Base-by-base conservation (phyloP, 208 protist genomes). In the Crithidia sp. region DNA sequence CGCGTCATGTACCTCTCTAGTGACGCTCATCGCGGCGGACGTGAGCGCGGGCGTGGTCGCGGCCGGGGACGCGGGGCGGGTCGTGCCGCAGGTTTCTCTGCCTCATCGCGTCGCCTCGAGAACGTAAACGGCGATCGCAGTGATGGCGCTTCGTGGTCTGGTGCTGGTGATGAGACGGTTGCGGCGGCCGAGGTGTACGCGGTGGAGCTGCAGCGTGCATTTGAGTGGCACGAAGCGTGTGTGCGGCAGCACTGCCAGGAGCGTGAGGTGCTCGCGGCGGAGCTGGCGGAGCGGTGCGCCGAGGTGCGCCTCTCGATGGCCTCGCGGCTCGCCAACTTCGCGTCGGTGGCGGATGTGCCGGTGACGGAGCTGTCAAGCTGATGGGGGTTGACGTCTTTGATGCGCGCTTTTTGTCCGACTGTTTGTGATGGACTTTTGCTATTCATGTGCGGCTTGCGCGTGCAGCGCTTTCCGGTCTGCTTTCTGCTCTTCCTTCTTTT, bases 281-380 rank as follows among this genome's bases (percentile, higher is more conserved):
- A 86, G 70, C 66, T 83, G 40, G 56, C 57, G 56, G 73, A 78
- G 52, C 68, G 76, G 5, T 76, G 82, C 41, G 59, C 65, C 7
- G 71, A 83, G 76, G 63, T 86, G 67, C 73, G 65, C 7, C 59
- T 76, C n/a, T 79, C 74, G 6, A 71, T 84, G 68, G 69, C 79
- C 8, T 79, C 79, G 8, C 66, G 73, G 5, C 63, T 81, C 52
- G 74, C 58, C 19, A 75, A 84, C 60, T 73, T 81, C 40, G 62
- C 76, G 9, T 75, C 76, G 7, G 63, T 81, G 4, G 67, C 76
- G 0, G 74, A 74, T 39, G 74, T 70, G 2, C 67, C 74, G 2
- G 54, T 66, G 7, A 68, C 74, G 45, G 74, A 79, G 56, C 19
- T 79, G 36, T 56, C 74, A 2, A 59, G 67, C 44, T 79, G 63